These are phyloP conservation scores for Pyrenochaeta sp. DNA, from an alignment of 2,329 filamentous ascomycete genomes.

Conservation along the genomic window DNA sequence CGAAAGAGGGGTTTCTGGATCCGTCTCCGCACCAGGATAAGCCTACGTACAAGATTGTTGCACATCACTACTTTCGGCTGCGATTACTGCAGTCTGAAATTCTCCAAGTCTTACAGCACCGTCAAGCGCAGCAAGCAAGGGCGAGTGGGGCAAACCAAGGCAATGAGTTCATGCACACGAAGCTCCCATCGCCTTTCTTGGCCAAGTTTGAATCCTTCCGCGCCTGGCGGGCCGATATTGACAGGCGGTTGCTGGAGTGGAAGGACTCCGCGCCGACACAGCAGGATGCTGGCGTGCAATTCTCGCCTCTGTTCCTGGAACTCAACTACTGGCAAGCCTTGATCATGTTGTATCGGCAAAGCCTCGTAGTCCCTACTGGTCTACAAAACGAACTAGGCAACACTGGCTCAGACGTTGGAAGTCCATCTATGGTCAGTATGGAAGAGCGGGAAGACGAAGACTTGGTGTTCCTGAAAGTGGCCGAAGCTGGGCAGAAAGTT, in stretches of 20 bases:
- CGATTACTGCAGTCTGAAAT: constrained; percentile 93
- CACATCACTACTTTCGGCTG: constrained; percentile 90
- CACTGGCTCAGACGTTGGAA: constrained; percentile 65
- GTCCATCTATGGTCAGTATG: constrained; percentile 65
- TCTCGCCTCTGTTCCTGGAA: constrained; percentile 88
- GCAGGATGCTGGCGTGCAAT: constrained; percentile 83
- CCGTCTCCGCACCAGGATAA: constrained; percentile 65
- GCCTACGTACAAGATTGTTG: constrained; percentile 88
- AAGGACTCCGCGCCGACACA: constrained; percentile 81
- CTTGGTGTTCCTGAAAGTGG: constrained; percentile 90
- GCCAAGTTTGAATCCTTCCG: constrained; percentile 84
- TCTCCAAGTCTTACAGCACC: constrained; percentile 89
- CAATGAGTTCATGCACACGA: constrained; percentile 79
- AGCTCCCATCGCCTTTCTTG: constrained; percentile 85
- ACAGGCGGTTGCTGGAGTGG: constrained; percentile 84
- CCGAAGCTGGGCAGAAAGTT: constrained; percentile 92
- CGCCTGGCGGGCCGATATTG: constrained; percentile 88
- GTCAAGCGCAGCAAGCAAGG: constrained; percentile 83
- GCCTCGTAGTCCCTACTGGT: constrained; percentile 82
- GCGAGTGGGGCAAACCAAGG: constrained; percentile 68
- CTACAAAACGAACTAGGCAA: constrained; percentile 79
- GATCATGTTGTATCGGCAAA: constrained; percentile 94
- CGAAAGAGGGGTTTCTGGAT: constrained; percentile 74
- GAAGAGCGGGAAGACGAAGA: constrained; percentile 85
- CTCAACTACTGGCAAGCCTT: constrained; percentile 98